phyloP scores from a whole-genome alignment of 163 green algal species.

The Scenedesmus sp. region DNA sequence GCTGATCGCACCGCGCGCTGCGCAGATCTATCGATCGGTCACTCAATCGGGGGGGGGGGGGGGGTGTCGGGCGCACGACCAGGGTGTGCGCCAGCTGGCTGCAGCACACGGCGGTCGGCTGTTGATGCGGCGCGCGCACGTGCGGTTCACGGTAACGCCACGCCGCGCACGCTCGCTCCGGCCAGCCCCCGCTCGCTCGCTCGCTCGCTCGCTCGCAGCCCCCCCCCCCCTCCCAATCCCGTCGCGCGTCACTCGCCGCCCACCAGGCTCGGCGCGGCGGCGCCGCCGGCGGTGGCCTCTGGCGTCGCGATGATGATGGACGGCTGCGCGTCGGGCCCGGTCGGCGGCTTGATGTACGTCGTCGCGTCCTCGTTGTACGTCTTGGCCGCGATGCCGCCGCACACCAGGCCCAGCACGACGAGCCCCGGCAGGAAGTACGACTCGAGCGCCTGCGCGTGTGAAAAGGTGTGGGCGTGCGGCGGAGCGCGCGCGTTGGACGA shows the following conservation, averaged over 20 bases:
- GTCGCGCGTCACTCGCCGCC: no score
- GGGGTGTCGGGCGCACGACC: no score
- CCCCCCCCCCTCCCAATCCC: no score
- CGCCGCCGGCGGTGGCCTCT: background rate
- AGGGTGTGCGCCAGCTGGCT: background rate
- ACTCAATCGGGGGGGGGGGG: no score
- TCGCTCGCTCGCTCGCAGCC: no score
- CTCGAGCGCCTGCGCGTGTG: slow-evolving; percentile 51
- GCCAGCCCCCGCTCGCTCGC: background rate
- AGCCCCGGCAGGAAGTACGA: slow-evolving; percentile 61
- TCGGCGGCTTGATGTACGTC: slow-evolving; percentile 39
- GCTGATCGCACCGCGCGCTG: no score
- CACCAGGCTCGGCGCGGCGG: background rate
- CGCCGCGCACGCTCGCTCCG: background rate
- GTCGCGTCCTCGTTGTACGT: slow-evolving; percentile 59
- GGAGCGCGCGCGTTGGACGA: no score
- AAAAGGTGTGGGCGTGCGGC: no score
- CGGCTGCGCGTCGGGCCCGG: slow-evolving; percentile 19
- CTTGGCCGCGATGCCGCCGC: slow-evolving; percentile 57
- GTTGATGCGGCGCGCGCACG: background rate
- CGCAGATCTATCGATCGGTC: no score
- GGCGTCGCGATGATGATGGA: slow-evolving; percentile 36
- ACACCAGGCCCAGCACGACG: slow-evolving; percentile 59
- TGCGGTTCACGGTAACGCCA: background rate
- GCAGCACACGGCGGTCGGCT: background rate